phyloP scores from a whole-genome alignment of 176 grass and related monocot species.

The Carex parvula region DNA sequence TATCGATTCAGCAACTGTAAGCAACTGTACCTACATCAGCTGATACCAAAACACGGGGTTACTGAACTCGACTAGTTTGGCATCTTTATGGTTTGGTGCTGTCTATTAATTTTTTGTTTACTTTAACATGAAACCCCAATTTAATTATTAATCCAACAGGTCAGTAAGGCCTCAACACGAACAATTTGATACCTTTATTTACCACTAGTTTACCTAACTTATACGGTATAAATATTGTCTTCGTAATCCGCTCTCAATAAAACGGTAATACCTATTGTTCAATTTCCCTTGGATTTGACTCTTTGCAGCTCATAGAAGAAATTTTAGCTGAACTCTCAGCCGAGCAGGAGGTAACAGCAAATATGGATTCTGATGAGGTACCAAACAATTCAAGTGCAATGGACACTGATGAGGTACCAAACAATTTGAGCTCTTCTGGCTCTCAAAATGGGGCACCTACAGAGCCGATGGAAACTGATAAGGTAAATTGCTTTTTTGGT shows the following conservation, averaged over 20 bases:
- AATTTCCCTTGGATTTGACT: neutral
- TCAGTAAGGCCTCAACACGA: neutral
- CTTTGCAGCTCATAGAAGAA: slow-evolving; percentile 76
- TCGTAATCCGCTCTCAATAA: neutral
- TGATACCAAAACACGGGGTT: neutral
- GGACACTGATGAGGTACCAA: slow-evolving; percentile 56
- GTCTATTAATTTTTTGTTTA: neutral
- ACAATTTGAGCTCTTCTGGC: slow-evolving; percentile 22
- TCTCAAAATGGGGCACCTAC: slow-evolving; percentile 43
- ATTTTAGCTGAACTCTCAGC: slow-evolving; percentile 61
- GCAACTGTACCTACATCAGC: neutral
- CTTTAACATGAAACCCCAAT: neutral
- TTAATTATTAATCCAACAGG: neutral
- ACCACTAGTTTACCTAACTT: neutral
- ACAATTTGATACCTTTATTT: neutral
- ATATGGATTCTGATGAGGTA: slow-evolving; percentile 71
- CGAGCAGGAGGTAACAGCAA: slow-evolving; percentile 30
- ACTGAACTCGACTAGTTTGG: neutral
- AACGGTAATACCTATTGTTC: neutral
- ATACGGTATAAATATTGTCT: neutral
- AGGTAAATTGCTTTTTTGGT: slow-evolving; percentile 35
- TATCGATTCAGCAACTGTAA: slow-evolving; percentile 68
- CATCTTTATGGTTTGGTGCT: neutral
- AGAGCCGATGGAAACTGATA: slow-evolving; percentile 71
- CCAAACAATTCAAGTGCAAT: slow-evolving; percentile 35